Conservation (phyloP, 169 alveolate genomes). For the Cryptosporidium ubiquitum region DNA sequence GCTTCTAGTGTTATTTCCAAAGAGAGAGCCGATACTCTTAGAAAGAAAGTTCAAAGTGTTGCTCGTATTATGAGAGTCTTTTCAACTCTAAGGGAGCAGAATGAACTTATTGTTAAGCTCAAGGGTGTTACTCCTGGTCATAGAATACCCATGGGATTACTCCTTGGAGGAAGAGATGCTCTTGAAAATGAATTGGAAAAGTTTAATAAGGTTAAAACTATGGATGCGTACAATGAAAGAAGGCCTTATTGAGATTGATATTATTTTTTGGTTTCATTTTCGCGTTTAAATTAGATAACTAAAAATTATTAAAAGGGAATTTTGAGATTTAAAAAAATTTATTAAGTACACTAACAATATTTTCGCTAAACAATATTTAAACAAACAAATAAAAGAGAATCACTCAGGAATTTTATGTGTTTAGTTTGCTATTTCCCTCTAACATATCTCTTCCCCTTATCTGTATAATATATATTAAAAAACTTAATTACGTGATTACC, state of each 20-base stretch:
- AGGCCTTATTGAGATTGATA: slow-evolving; percentile 77
- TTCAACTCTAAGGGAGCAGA: slow-evolving; percentile 88
- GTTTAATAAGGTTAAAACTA: slow-evolving; percentile 82
- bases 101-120: slow-evolving; percentile 89
- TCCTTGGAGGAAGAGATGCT: slow-evolving; percentile 90
- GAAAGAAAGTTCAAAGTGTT: slow-evolving; percentile 88
- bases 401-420: not conserved
- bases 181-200: slow-evolving; percentile 85
- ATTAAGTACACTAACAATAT: not conserved
- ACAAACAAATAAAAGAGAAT: not conserved
- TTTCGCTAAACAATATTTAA: not conserved
- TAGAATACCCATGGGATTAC: slow-evolving; percentile 93
- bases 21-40: slow-evolving; percentile 84
- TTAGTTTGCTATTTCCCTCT: not conserved
- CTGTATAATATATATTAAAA: not conserved
- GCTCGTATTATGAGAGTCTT: slow-evolving; percentile 83
- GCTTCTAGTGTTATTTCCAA: slow-evolving; percentile 74
- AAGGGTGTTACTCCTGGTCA: slow-evolving; percentile 95
- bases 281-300: too few species aligned
- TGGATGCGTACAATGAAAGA: slow-evolving; percentile 85
- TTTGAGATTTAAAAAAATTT: not conserved
- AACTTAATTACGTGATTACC: slow-evolving; percentile 1
- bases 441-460: not conserved
- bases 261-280: not conserved
- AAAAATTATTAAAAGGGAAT: not conserved